Conservation (phyloP, 768 basidiomycete genomes). For the Dioszegia hungarica region DNA sequence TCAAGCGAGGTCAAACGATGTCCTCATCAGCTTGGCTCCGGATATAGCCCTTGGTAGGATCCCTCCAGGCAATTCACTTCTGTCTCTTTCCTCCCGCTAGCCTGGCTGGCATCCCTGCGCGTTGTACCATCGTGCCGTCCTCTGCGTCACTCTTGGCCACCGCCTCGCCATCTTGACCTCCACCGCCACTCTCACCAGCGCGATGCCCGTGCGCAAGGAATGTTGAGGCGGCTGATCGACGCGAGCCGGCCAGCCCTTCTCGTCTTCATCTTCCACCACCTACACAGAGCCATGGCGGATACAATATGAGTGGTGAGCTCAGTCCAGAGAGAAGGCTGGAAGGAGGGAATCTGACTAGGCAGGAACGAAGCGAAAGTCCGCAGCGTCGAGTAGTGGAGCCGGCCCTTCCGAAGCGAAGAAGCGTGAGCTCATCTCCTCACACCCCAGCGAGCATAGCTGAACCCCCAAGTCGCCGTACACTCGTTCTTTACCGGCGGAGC, state of each 20-base stretch:
- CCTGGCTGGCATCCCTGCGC: too few species aligned
- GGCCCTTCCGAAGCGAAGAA: neutral
- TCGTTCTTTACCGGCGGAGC: conserved; percentile 34
- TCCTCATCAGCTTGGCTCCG: too few species aligned
- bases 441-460: neutral
- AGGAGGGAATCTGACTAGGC: neutral
- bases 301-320: neutral
- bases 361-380: conserved; percentile 4
- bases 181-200: too few species aligned
- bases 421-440: neutral
- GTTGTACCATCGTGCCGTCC: too few species aligned
- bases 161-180: too few species aligned
- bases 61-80: too few species aligned
- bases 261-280: neutral
- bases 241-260: neutral
- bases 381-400: neutral
- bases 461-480: conserved; percentile 6
- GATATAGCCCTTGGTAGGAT: too few species aligned
- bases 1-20: too few species aligned
- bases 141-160: too few species aligned
- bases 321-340: neutral
- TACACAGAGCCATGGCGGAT: neutral
- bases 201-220: too few species aligned
- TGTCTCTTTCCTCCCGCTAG: too few species aligned
- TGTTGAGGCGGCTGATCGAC: neutral